These are phyloP conservation scores for Kazachstania taianensis DNA, from an alignment of 805 yeast species.

Conservation along the genomic window DNA sequence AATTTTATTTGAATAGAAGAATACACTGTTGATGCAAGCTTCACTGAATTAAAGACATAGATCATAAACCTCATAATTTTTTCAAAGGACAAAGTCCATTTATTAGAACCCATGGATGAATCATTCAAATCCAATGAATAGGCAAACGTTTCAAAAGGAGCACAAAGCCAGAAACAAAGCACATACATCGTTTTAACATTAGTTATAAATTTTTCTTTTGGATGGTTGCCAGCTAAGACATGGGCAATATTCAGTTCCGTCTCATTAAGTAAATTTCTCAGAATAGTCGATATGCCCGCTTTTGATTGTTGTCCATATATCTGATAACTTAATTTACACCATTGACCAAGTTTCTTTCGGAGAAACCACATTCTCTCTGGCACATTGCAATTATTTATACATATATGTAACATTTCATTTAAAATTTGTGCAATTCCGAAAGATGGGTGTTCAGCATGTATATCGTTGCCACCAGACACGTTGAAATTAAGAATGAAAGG, in stretches of 20 bases:
- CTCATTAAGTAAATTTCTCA: conserved; percentile 7
- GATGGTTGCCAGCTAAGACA: conserved; percentile 9
- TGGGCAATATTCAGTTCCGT: conserved; percentile 13
- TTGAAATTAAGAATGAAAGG: conserved; percentile 12
- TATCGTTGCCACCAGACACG: neutral
- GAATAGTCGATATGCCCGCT: conserved; percentile 6
- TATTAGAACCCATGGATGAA: conserved; percentile 12
- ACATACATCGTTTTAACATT: conserved; percentile 12
- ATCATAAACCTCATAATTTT: conserved; percentile 18
- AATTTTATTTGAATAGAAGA: conserved; percentile 11
- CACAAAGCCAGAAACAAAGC: conserved; percentile 19
- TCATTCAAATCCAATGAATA: conserved; percentile 10
- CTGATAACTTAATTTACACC: conserved; percentile 14
- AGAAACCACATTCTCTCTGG: conserved; percentile 21
- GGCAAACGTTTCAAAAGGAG: conserved; percentile 10
- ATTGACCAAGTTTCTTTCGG: conserved; percentile 17
- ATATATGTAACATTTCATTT: conserved; percentile 11
- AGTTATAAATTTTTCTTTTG: conserved; percentile 5
- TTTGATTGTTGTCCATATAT: conserved; percentile 11
- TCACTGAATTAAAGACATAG: conserved; percentile 18
- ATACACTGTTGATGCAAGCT: conserved; percentile 3
- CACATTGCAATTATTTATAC: conserved; percentile 9
- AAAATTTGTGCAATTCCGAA: conserved; percentile 15
- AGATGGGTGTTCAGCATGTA: neutral
- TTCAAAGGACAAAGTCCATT: conserved; percentile 21